phyloP scores from a whole-genome alignment of 345 rosid genomes.

The Heritiera littoralis region DNA sequence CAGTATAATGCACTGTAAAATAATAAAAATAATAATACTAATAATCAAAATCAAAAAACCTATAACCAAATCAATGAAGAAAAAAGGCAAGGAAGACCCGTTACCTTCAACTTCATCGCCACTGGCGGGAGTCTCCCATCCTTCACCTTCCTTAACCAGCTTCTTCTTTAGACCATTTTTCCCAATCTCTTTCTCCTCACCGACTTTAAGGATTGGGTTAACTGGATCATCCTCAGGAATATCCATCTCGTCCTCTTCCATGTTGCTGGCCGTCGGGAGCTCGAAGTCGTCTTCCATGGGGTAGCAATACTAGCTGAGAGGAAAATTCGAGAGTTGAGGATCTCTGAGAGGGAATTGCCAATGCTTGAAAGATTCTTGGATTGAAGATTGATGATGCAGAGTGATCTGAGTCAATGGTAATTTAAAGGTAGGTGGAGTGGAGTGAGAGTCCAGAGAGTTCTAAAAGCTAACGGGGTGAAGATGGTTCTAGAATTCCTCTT shows the following conservation, averaged over 20 bases:
- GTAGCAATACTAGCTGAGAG: not conserved
- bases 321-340: not conserved
- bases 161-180: conserved; percentile 47
- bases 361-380: no score
- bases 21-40: not conserved
- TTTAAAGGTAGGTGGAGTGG: no score
- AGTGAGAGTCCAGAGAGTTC: no score
- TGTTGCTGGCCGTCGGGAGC: conserved; percentile 29
- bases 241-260: conserved; percentile 28
- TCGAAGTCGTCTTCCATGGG: conserved; percentile 47
- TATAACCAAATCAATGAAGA: not conserved
- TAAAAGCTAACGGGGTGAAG: no score
- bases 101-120: conserved; percentile 54
- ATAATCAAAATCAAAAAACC: not conserved
- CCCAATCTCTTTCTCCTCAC: conserved; percentile 53
- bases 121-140: conserved; percentile 41
- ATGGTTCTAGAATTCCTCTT: no score
- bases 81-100: no score
- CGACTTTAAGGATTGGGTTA: conserved; percentile 19
- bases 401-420: no score
- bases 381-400: no score
- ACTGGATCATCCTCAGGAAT: conserved; percentile 19
- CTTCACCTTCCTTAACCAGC: conserved; percentile 49
- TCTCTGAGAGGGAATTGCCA: no score
- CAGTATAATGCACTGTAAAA: conserved; percentile 50